phyloP scores from a whole-genome alignment of 176 grass and related monocot species.

The Triticum dicoccoides region DNA sequence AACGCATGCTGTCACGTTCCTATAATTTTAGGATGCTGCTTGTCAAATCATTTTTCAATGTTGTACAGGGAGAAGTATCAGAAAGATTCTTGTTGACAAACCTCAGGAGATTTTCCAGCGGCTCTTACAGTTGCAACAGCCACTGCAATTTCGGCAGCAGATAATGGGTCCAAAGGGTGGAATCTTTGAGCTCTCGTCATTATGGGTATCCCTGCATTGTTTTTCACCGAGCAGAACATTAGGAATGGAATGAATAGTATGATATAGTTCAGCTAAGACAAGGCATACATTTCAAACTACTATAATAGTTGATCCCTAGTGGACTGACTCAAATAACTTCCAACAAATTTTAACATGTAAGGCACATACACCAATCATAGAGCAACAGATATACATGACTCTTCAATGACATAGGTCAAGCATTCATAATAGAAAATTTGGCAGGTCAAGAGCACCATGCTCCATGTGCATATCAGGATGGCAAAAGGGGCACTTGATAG shows the following conservation, averaged over 20 bases:
- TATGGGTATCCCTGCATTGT: constrained; percentile 83
- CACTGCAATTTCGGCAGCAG: constrained; percentile 98
- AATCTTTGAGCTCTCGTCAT: constrained; percentile 94
- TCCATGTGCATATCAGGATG: background rate
- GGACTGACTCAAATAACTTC: background rate
- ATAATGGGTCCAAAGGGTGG: constrained; percentile 96
- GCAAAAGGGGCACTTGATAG: constrained; percentile 2
- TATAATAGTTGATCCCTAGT: background rate
- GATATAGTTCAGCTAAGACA: background rate
- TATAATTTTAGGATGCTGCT: constrained; percentile 28
- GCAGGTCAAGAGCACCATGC: background rate
- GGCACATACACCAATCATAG: background rate
- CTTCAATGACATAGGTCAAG: background rate
- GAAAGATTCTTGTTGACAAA: constrained; percentile 13
- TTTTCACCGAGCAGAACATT: constrained; percentile 12
- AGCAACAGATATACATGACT: background rate
- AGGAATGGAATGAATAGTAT: background rate
- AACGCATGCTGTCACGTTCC: constrained; percentile 96
- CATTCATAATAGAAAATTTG: constrained; percentile 9
- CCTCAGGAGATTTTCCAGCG: constrained; percentile 96
- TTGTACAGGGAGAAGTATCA: background rate
- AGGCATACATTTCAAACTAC: background rate
- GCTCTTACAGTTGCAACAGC: constrained; percentile 95
- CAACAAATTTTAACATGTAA: background rate
- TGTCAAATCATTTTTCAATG: constrained; percentile 1